Conservation (phyloP, 1,139 yeast species). For the Taphrina wiesneri region DNA sequence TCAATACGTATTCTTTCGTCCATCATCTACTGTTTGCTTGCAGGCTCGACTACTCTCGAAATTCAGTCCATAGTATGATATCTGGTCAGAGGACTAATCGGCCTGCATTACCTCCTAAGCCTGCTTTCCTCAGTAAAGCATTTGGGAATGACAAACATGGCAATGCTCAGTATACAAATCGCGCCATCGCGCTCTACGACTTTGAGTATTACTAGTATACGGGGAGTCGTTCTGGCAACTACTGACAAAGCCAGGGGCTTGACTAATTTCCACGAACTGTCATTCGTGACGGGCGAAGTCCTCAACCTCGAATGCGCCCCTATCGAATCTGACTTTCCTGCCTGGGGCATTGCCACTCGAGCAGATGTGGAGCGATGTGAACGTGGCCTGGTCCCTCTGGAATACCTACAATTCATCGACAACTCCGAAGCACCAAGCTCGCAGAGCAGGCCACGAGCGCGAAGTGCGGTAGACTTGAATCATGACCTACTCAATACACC, state of each 20-base stretch:
- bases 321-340: background rate
- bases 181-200: background rate
- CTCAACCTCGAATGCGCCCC: background rate
- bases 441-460: too few relatives aligned
- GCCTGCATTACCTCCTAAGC: background rate
- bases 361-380: background rate
- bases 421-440: too few relatives aligned
- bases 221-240: background rate
- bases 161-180: background rate
- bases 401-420: background rate
- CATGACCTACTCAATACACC: background rate
- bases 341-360: background rate
- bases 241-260: background rate
- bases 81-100: background rate
- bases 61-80: too few relatives aligned
- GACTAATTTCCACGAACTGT: background rate
- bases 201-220: background rate
- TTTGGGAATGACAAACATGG: background rate
- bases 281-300: background rate
- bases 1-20: too few relatives aligned
- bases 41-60: too few relatives aligned
- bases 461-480: too few relatives aligned
- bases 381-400: background rate
- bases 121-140: background rate
- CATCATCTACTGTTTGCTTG: too few relatives aligned